phyloP scores from a whole-genome alignment of 176 grass and related monocot genomes.

The Coix lacrymajobi region DNA sequence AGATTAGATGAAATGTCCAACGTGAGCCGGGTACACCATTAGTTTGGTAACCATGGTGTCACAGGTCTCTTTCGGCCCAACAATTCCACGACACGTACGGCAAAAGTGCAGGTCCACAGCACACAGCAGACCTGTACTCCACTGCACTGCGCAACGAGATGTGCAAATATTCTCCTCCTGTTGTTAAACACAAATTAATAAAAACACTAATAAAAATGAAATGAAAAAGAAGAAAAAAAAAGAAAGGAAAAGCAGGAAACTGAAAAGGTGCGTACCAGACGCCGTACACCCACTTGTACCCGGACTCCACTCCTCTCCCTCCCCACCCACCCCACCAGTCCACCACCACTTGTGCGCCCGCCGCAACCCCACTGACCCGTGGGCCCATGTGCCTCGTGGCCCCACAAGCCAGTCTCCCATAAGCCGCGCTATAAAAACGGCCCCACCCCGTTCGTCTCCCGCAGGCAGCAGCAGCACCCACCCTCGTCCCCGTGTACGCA shows the following conservation, averaged over 20 bases:
- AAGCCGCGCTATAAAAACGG: slow-evolving; percentile 29
- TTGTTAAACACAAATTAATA: neutral
- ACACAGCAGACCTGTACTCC: slow-evolving; percentile 4
- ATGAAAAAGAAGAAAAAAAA: neutral
- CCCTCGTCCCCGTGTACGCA: too few relatives aligned
- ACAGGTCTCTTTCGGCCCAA: neutral
- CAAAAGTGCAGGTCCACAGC: neutral
- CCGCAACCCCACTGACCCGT: neutral
- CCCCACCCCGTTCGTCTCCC: neutral
- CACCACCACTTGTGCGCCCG: neutral
- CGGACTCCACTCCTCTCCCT: neutral
- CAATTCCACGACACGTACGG: neutral
- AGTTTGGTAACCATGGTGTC: neutral
- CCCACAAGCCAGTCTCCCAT: neutral
- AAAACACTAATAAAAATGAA: neutral
- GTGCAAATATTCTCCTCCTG: neutral
- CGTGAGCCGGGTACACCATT: neutral
- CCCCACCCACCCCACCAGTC: neutral
- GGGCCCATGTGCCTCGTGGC: neutral
- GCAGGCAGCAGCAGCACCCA: too few relatives aligned
- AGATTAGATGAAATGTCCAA: neutral
- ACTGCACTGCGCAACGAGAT: neutral
- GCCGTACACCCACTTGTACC: slow-evolving; percentile 58
- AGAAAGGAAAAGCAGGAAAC: neutral
- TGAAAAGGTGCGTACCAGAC: slow-evolving; percentile 45